Base-by-base conservation (phyloP, 768 basidiomycete species). In the Lactarius deliciosus region DNA sequence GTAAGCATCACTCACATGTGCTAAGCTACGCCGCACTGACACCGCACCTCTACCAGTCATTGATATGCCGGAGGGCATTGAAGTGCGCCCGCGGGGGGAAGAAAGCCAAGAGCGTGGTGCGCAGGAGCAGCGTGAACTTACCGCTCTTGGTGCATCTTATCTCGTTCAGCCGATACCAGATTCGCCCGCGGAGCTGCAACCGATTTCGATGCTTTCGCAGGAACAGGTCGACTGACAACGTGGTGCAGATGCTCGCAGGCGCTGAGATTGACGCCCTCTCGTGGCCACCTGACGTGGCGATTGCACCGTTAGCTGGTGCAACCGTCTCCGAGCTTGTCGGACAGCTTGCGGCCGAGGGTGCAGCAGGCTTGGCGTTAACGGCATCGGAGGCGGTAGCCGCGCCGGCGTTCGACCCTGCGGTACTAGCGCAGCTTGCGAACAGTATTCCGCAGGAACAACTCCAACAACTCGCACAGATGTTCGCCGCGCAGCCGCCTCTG, bases 71-170 rank as follows among this genome's bases (percentile, higher is more conserved):
- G 74, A 77, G 69, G 85, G 85, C 60, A 74, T 87, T 68, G 85
- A 87, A 47, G 70, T 79, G 41, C 76, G 74, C 32, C 78, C 78
- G 72, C 85, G 90, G 66, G 92, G 92, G 45, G 80, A 82, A 63
- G 77, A 83, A 66, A 94, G 91, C 74, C 75, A 82, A 70, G 92
- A 94, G 76, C 89, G 85, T 75, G 71, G 69, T 43, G 79, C 79
- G 25, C 92, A 94, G 76, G 92, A 89, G 75, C 82, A 86, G 75
- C 85, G 92, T 61, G 92, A 94, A 74, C 84, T 88, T 75, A 88
- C 85, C 18, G 88, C 89, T 34, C 81, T 94, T 25, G 84, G 84
- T 30, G 91, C 91, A 53, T 75, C 90, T 40, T 94, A 94, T 75
- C 86, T 89, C 81, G 82, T 82, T 15, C 75, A 80, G 55, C 89